phyloP scores from a whole-genome alignment of 2,329 filamentous ascomycete genomes.

The Fusarium sarcochroum region DNA sequence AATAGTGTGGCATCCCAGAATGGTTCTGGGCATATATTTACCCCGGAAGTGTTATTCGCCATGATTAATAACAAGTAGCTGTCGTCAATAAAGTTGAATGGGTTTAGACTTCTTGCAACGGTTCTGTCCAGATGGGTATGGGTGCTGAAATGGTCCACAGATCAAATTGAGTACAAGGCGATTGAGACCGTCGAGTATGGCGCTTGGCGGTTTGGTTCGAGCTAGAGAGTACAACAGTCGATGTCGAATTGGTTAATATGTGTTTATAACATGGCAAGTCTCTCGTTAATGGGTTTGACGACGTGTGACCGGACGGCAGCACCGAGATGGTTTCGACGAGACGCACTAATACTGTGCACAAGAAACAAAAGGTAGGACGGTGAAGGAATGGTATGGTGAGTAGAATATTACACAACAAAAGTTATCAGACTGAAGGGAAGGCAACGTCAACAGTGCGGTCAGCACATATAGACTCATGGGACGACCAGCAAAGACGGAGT shows the following conservation, averaged over 20 bases:
- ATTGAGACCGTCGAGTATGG: conserved; percentile 4
- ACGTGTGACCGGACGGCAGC: conserved; percentile 19
- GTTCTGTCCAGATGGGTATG: conserved; percentile 3
- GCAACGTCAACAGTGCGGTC: conserved; percentile 22
- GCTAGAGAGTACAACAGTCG: conserved; percentile 1
- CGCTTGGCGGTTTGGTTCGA: conserved; percentile 9
- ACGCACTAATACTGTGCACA: conserved; percentile 12
- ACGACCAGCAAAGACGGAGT: conserved; percentile 27
- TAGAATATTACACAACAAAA: conserved; percentile 30
- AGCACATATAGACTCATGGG: conserved; percentile 34
- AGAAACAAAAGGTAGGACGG: conserved; percentile 15
- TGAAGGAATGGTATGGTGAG: conserved; percentile 11
- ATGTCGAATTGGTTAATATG: conserved; percentile 1
- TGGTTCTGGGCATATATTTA: conserved; percentile 72
- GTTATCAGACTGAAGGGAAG: conserved; percentile 24
- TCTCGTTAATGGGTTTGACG: conserved; percentile 13
- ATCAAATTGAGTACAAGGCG: conserved; percentile 6
- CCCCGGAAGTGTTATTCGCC: conserved; percentile 56
- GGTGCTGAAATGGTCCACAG: conserved; percentile 4
- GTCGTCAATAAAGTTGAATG: neutral
- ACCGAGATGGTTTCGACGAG: conserved; percentile 26
- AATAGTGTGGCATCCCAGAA: conserved; percentile 77
- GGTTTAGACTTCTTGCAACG: conserved; percentile 22
- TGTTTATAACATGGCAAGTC: conserved; percentile 18
- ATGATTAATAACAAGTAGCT: conserved; percentile 38